These are phyloP conservation scores for Metschnikowia cubensis DNA, from an alignment of 805 yeast genomes.

Conservation along the genomic window DNA sequence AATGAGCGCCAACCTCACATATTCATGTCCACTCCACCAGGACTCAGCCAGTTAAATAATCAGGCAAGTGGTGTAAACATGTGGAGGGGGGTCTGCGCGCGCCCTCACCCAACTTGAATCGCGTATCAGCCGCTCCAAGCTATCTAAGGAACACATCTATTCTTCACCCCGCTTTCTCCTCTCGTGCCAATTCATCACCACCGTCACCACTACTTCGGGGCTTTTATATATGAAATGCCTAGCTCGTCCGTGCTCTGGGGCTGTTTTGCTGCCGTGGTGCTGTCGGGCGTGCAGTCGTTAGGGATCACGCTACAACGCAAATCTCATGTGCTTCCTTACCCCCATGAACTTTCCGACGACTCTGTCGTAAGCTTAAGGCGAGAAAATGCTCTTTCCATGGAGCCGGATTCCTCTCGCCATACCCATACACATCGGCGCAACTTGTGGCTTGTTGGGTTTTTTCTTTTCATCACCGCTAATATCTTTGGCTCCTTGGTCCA, in stretches of 20 bases:
- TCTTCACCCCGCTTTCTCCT: neutral
- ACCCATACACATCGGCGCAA: constrained; percentile 42
- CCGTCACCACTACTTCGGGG: neutral
- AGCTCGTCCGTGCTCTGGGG: constrained; percentile 35
- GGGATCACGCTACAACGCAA: constrained; percentile 81
- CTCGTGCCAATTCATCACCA: neutral
- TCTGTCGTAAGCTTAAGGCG: constrained; percentile 11
- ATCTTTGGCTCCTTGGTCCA: constrained; percentile 80
- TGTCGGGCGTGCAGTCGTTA: constrained; percentile 75
- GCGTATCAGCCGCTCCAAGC: constrained; percentile 4
- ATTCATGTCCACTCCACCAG: neutral
- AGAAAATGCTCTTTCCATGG: constrained; percentile 4
- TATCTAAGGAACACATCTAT: neutral
- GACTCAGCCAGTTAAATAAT: neutral
- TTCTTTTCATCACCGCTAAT: constrained; percentile 67
- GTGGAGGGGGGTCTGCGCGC: constrained; percentile 2
- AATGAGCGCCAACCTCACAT: too few relatives aligned
- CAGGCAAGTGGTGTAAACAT: neutral
- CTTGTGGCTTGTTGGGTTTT: constrained; percentile 73
- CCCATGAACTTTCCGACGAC: constrained; percentile 12
- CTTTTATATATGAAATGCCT: constrained; percentile 5
- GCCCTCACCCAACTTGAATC: neutral
- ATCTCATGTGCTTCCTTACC: constrained; percentile 49
- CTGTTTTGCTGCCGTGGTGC: constrained; percentile 64
- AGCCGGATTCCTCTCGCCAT: constrained; percentile 16